Evolutionary conservation across 169 alveolate species (phyloP).

Genomic region (Amoebophrya sp.): DNA sequence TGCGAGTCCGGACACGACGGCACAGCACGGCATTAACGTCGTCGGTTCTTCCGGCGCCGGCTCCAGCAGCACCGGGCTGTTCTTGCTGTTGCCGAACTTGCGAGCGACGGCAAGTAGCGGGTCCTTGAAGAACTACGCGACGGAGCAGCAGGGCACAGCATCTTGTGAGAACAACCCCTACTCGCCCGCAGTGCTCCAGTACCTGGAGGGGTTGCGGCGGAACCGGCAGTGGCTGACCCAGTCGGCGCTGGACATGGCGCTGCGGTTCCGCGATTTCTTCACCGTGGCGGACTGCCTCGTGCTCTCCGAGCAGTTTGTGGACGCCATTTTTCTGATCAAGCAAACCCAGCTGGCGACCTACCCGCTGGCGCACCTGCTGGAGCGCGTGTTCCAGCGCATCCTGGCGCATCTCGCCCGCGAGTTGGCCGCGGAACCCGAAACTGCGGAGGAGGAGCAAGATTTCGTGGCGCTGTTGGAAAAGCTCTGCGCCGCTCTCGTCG

Average conservation of each 20-base stretch:
- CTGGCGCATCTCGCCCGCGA: too few species aligned
- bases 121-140: too few species aligned
- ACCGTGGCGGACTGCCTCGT: background rate
- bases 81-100: too few species aligned
- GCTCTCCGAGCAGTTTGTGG: background rate
- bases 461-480: too few species aligned
- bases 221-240: conserved; percentile 19
- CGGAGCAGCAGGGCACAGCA: too few species aligned
- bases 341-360: background rate
- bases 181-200: background rate
- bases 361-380: conserved; percentile 16
- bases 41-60: too few species aligned
- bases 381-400: background rate
- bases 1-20: background rate
- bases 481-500: too few species aligned
- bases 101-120: too few species aligned
- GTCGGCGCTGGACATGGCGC: conserved; percentile 18
- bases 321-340: conserved; percentile 1
- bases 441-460: too few species aligned
- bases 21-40: background rate
- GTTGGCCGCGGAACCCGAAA: too few species aligned
- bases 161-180: too few species aligned
- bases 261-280: conserved; percentile 16
- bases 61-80: too few species aligned
- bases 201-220: background rate